phyloP scores from a whole-genome alignment of 2,329 filamentous ascomycete species.

The Podosphaera xanthii region DNA sequence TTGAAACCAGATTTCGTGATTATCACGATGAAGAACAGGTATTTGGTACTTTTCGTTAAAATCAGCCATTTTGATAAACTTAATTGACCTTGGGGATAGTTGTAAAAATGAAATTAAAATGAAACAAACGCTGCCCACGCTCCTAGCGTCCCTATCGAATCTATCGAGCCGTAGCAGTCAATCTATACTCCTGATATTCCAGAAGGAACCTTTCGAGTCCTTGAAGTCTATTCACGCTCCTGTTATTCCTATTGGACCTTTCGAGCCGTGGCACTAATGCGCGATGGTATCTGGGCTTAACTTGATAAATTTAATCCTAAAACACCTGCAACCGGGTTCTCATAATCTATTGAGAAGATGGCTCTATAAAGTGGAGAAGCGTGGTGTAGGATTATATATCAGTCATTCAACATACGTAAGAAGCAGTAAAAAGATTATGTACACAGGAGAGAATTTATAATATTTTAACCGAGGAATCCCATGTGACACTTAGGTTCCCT shows the following conservation, averaged over 20 bases:
- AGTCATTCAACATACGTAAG: no score
- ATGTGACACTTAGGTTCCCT: no score
- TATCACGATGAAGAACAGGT: not conserved
- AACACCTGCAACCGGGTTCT: not conserved
- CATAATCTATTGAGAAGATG: not conserved
- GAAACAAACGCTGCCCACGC: not conserved
- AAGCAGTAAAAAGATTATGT: no score
- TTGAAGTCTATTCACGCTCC: not conserved
- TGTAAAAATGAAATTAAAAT: not conserved
- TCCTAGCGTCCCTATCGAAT: not conserved
- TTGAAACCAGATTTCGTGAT: not conserved
- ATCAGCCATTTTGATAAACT: not conserved
- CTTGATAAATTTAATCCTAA: not conserved
- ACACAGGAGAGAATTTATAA: no score
- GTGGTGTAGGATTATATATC: not conserved
- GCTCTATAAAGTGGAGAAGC: not conserved
- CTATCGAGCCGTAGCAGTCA: not conserved
- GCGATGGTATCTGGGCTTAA: not conserved
- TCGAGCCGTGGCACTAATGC: not conserved
- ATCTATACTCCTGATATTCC: no score
- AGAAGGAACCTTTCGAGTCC: no score
- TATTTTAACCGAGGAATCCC: no score
- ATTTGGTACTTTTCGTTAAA: not conserved
- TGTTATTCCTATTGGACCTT: not conserved
- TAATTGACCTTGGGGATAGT: not conserved